phyloP scores from a whole-genome alignment of 768 basidiomycete species.

The Wakefieldia striispora region DNA sequence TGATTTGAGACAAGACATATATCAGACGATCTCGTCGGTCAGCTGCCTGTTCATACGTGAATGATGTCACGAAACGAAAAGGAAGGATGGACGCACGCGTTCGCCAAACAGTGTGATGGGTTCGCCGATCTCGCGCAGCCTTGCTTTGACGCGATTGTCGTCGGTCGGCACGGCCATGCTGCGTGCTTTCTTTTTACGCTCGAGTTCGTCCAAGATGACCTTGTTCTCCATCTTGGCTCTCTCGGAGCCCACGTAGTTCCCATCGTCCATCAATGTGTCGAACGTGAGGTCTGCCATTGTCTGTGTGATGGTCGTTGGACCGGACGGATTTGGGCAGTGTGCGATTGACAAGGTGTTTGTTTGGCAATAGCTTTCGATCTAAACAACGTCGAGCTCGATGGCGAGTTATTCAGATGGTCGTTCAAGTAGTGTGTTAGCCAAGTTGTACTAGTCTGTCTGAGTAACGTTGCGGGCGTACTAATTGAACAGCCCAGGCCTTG shows the following conservation, averaged over 20 bases:
- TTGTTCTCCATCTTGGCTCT: conserved; percentile 78
- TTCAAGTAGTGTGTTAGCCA: too few relatives aligned
- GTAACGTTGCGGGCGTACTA: conserved; percentile 4
- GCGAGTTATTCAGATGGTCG: too few relatives aligned
- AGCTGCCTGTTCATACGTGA: conserved; percentile 62
- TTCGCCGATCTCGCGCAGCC: conserved; percentile 90
- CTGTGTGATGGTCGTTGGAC: not conserved
- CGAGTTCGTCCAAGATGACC: conserved; percentile 91
- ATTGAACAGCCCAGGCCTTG: not conserved
- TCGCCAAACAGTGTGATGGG: conserved; percentile 98
- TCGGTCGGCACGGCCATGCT: conserved; percentile 96
- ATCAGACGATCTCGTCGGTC: conserved; percentile 95
- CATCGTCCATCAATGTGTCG: conserved; percentile 77
- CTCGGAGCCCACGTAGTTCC: conserved; percentile 70
- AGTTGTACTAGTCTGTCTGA: too few relatives aligned
- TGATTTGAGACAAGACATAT: conserved; percentile 92
- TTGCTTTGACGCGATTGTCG: conserved; percentile 86
- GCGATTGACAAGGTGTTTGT: conserved; percentile 28
- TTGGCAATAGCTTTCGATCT: conserved; percentile 33
- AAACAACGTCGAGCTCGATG: conserved; percentile 24
- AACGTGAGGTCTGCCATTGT: conserved; percentile 73
- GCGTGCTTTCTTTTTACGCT: conserved; percentile 93
- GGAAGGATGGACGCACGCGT: conserved; percentile 61
- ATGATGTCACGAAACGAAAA: conserved; percentile 4
- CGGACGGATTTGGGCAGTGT: conserved; percentile 21